Conservation (phyloP, 257 asterid species). For the Craterostigma plantagineum region DNA sequence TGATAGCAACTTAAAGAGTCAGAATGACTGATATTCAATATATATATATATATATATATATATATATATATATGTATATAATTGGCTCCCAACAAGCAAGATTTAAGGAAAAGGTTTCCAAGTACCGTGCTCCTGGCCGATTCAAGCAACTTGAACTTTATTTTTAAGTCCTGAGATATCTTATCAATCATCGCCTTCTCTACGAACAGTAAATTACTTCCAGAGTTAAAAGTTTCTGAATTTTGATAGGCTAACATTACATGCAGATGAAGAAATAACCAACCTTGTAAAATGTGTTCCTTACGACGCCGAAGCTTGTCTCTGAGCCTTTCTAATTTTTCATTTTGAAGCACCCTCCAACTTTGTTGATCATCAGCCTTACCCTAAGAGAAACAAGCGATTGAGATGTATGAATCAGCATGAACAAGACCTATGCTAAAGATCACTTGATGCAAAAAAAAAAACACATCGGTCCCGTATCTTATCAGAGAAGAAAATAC, state of each 20-base stretch:
- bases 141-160: constrained; percentile 49
- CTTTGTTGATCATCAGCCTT: constrained; percentile 92
- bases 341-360: constrained; percentile 72
- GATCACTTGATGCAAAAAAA: neutral
- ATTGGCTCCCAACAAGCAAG: neutral
- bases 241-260: neutral
- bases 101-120: constrained; percentile 5
- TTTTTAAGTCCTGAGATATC: constrained; percentile 50
- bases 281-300: constrained; percentile 67
- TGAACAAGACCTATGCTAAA: neutral
- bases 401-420: neutral
- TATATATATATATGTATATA: too few relatives aligned
- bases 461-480: neutral
- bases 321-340: constrained; percentile 55
- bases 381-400: constrained; percentile 37
- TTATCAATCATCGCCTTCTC: constrained; percentile 60
- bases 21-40: constrained; percentile 7
- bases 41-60: too few relatives aligned
- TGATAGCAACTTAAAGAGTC: too few relatives aligned
- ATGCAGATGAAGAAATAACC: constrained; percentile 1
- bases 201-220: constrained; percentile 22
- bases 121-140: constrained; percentile 59
- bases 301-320: constrained; percentile 55
- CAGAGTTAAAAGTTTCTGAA: neutral
- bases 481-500: too few relatives aligned